Base-by-base conservation (phyloP, 2,329 filamentous ascomycete species). In the Diaporthe sp. region DNA sequence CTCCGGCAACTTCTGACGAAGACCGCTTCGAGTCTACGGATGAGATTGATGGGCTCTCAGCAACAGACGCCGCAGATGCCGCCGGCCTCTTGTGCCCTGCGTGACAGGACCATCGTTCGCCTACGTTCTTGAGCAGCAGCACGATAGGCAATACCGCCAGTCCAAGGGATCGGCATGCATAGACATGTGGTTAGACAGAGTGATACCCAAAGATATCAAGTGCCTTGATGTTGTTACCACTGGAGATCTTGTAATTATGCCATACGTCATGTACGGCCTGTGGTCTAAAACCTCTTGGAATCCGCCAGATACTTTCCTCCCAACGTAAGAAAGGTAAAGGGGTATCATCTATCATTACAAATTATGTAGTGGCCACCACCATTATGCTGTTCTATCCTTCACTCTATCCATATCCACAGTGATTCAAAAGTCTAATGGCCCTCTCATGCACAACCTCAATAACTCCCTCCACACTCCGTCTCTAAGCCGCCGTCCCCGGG, bases 311-410 rank as follows among this genome's bases (percentile, higher is more conserved):
- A 53, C 47, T 39, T 15, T 39, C 12, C 63, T 34, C 25, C 47
- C 63, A 51, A 37, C 22, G 34, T 31, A 53, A 53, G 8, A 17
- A 53, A 55, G 34, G 34, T 70, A 70, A 55, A 55, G 34, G 65
- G 65, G 65, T 70, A 70, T 70, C 65, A 70, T 70, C 15, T 25
- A 39, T 70, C 65, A 70, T 70, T 70, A 70, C 7, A 42, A 70
- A 70, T 70, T 70, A 70, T 39, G n/a, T 70, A 55, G n/a, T 22
- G 55, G n/a, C 34, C 15, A 34, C 13, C 15, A 34, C n/a, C 15
- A 42, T 70, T 7, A 55, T 17, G 39, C 65, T 55, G n/a, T 39
- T 17, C 34, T 25, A 22, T 4, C 34, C 47, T 22, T 12, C 17
- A 6, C 15, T 70, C 65, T 55, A 42, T 55, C 49, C 15, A 42